Evolutionary conservation across 2,329 filamentous ascomycete species (phyloP).

Genomic region (Aspergillus clavatus): DNA sequence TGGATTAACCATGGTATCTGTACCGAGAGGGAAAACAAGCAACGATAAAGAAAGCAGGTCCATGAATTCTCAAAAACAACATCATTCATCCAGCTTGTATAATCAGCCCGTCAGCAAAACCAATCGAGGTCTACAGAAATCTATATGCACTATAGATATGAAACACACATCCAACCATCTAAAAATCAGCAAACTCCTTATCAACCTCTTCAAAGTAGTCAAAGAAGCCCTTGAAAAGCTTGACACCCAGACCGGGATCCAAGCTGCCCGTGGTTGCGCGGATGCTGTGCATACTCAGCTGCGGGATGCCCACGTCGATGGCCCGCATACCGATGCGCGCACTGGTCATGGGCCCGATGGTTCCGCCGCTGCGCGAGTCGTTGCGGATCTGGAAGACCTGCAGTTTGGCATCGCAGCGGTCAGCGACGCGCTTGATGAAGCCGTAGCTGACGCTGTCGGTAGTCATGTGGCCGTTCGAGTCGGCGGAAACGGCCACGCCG

Average conservation of each 20-base stretch:
- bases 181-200: slow-evolving; percentile 59
- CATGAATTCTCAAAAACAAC: too few species aligned
- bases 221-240: slow-evolving; percentile 84
- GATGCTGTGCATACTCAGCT: slow-evolving; percentile 91
- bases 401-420: slow-evolving; percentile 64
- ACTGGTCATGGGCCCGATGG: slow-evolving; percentile 88
- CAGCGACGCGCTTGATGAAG: slow-evolving; percentile 72
- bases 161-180: slow-evolving; percentile 8
- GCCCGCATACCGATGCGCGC: slow-evolving; percentile 74
- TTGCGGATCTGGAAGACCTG: slow-evolving; percentile 96
- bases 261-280: slow-evolving; percentile 79
- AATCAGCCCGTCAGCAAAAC: neutral
- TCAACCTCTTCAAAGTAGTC: slow-evolving; percentile 83
- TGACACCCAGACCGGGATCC: slow-evolving; percentile 82
- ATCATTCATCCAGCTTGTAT: slow-evolving; percentile 19
- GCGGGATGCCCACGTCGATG: slow-evolving; percentile 83
- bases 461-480: slow-evolving; percentile 93
- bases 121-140: neutral
- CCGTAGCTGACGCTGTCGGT: slow-evolving; percentile 83
- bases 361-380: slow-evolving; percentile 82
- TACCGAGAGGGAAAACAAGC: too few species aligned
- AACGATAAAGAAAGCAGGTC: too few species aligned
- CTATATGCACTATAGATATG: neutral
- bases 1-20: too few species aligned
- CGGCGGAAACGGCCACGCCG: slow-evolving; percentile 72